Conservation (phyloP, 2,329 filamentous ascomycete genomes). For the Talaromyces rugulosus region DNA sequence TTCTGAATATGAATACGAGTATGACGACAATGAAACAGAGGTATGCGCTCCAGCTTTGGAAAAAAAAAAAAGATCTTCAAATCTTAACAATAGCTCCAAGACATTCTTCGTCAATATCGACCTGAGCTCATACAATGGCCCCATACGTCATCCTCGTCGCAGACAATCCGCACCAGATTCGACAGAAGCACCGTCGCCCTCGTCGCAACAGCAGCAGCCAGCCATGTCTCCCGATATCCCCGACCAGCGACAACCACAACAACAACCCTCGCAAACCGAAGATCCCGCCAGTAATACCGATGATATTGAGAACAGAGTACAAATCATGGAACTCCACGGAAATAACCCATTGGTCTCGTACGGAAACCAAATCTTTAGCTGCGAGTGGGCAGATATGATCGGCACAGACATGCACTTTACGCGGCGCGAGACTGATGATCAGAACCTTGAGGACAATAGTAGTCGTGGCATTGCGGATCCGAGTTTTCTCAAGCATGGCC, state of each 20-base stretch:
- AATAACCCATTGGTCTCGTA: slow-evolving; percentile 74
- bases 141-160: slow-evolving; percentile 29
- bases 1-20: slow-evolving; percentile 54
- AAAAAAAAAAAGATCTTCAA: neutral
- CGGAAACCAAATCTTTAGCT: slow-evolving; percentile 71
- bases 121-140: slow-evolving; percentile 45
- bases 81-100: slow-evolving; percentile 25
- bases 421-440: slow-evolving; percentile 33
- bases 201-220: neutral
- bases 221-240: neutral
- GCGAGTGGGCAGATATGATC: slow-evolving; percentile 75
- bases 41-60: slow-evolving; percentile 24
- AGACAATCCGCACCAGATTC: slow-evolving; percentile 22
- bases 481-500: slow-evolving; percentile 38
- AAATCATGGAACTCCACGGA: slow-evolving; percentile 79
- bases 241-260: neutral
- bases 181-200: neutral
- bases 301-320: slow-evolving; percentile 48
- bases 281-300: slow-evolving; percentile 23
- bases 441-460: slow-evolving; percentile 15
- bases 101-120: slow-evolving; percentile 60
- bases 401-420: slow-evolving; percentile 79
- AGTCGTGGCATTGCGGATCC: slow-evolving; percentile 37
- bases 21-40: slow-evolving; percentile 53
- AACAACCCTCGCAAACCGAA: slow-evolving; percentile 24